Percentiles rank a stretch among this genome's conserved stretches.
Evolutionary conservation across 192 early-diverging fungal species (phyloP).

Genomic region (Rhizoclosmatium globosum): DNA sequence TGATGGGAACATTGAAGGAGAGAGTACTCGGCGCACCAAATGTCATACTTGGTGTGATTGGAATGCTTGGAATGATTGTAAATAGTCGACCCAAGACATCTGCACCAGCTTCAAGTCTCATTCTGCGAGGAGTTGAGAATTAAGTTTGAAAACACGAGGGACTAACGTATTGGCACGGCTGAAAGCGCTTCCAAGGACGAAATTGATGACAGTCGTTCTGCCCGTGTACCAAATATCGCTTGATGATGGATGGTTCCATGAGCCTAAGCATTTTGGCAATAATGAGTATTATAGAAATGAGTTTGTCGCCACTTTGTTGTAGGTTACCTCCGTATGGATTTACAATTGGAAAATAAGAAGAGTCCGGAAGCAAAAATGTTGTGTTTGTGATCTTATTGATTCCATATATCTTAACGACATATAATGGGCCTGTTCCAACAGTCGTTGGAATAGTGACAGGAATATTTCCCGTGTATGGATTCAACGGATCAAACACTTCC

Average conservation of each 20-base stretch:
- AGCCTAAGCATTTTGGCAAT: not conserved
- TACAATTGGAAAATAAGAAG: conserved; percentile 19
- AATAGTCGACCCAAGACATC: not conserved
- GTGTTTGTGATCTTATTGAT: not conserved
- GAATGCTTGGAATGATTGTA: not conserved
- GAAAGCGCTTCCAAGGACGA: not conserved
- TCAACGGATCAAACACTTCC: conserved; percentile 16
- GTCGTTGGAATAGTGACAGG: conserved; percentile 19
- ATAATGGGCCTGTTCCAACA: conserved; percentile 21
- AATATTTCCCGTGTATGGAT: conserved; percentile 10
- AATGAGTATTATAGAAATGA: conserved; percentile 1
- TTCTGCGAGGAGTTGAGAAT: not conserved
- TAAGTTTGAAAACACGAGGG: not conserved
- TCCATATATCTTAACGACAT: conserved; percentile 18
- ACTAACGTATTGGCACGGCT: not conserved
- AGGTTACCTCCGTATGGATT: conserved; percentile 8
- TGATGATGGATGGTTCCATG: not conserved
- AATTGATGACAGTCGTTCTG: conserved; percentile 14
- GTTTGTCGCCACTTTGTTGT: too few relatives aligned
- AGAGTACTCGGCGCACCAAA: not conserved
- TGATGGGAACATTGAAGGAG: conserved; percentile 12
- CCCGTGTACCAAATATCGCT: conserved; percentile 25
- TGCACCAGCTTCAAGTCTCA: conserved; percentile 3
- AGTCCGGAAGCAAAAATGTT: not conserved
- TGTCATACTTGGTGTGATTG: conserved; percentile 18